These are phyloP conservation scores for Spatholobus suberectus DNA, from an alignment of 306 rosid species.

Conservation along the genomic window DNA sequence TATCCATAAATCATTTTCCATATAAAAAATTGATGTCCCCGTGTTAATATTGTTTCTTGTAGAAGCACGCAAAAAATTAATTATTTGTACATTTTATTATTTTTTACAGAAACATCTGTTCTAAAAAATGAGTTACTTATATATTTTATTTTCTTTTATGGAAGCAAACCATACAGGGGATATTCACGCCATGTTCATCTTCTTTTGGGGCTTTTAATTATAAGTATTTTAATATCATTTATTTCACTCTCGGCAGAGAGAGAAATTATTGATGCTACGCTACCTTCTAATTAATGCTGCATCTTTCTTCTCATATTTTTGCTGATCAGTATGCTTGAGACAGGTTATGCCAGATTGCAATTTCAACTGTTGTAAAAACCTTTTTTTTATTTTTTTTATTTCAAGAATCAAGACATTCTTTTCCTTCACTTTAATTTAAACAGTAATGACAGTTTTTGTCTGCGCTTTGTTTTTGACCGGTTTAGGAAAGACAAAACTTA, in stretches of 20 bases:
- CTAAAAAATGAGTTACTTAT: too few species aligned
- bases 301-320: conserved; percentile 2
- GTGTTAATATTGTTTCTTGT: too few species aligned
- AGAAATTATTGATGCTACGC: not conserved
- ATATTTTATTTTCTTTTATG: too few species aligned
- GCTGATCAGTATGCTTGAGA: not conserved
- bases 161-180: too few species aligned
- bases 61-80: too few species aligned
- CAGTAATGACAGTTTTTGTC: not conserved
- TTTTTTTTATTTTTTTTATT: not conserved
- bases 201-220: not conserved
- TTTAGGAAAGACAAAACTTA: not conserved
- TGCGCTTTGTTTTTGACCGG: not conserved
- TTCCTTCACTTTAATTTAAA: too few species aligned
- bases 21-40: too few species aligned
- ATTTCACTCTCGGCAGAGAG: not conserved
- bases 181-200: too few species aligned
- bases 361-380: too few species aligned
- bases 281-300: not conserved
- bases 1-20: too few species aligned
- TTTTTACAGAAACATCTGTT: too few species aligned
- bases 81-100: too few species aligned
- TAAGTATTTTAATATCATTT: not conserved
- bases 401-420: not conserved
- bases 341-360: not conserved